Evolutionary conservation across 345 rosid genomes (phyloP), one percentile per base, ranked within the genome.

Genomic region (Leavenworthia alabamica): DNA sequence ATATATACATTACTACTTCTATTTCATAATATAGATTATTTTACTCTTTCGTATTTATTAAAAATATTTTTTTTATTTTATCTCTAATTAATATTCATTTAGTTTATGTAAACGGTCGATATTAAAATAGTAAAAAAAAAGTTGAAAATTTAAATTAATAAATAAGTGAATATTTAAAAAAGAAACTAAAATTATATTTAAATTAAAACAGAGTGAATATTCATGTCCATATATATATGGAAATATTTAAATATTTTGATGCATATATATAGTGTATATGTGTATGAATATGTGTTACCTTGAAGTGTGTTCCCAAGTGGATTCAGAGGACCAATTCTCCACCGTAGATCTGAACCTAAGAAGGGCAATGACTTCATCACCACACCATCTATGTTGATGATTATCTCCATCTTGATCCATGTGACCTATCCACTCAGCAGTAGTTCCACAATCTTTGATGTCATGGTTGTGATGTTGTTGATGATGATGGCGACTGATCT

Each of bases 241-340:
- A 36, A 33, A 35, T 16, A 58, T 29, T 17, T 47, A 45, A 33
- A 66, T 7, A 29, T 14, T 4, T 42, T 40, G 15, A 53, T 53
- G 53, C 16, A n/a, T 52, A 33, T 44, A 15, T 11, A 26, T 39
- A 9, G 3, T 15, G 3, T 40, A 0, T 63, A 11, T 41, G 29
- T 31, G 15, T 27, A 32, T 57, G 13, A 20, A 7, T 41, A 22
- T 49, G 14, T 37, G 13, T 39, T 44, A 91, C 98, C 96, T 83
- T 60, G 98, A 86, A 3, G 84, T 86, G 58, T 81, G 83, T 51
- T 88, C 95, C 98, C 98, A 91, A 70, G 89, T 79, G 84, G 80
- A 75, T 49, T 84, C 86, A 14, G 88, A 86, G 73, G 80, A 79
- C 92, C 96, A 88, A 72, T 75, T 81, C 37, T 88, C 90, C 65